These are phyloP conservation scores for Fusarium pseudograminearum DNA, from an alignment of 2,329 filamentous ascomycete genomes.

Conservation along the genomic window DNA sequence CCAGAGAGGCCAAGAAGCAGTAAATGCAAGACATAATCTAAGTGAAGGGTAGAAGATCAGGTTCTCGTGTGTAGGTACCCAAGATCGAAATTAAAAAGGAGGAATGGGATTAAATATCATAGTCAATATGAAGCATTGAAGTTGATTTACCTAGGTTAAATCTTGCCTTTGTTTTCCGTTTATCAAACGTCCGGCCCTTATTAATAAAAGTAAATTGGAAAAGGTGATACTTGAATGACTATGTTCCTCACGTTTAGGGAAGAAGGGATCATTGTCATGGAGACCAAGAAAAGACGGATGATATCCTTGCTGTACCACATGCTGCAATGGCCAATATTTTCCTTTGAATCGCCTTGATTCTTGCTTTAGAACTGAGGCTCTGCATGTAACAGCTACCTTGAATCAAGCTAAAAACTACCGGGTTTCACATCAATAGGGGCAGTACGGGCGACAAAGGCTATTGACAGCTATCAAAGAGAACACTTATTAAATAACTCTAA, in stretches of 20 bases:
- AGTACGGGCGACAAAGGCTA: neutral
- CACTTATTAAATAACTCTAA: neutral
- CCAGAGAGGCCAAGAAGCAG: slow-evolving; percentile 81
- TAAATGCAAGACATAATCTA: slow-evolving; percentile 45
- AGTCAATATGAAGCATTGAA: neutral
- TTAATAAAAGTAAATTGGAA: neutral
- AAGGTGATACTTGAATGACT: neutral
- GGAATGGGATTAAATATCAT: neutral
- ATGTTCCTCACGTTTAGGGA: neutral
- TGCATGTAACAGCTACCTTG: neutral
- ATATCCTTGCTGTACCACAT: neutral
- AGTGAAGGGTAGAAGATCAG: neutral
- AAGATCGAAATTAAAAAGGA: slow-evolving; percentile 4
- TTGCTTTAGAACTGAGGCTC: neutral
- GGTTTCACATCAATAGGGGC: neutral
- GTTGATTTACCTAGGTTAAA: neutral
- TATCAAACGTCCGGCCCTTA: neutral
- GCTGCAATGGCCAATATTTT: neutral
- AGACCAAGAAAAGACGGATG: neutral
- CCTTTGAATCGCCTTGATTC: too few species aligned
- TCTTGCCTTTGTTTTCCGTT: neutral
- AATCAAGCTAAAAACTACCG: neutral
- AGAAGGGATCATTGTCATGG: neutral
- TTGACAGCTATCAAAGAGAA: too few species aligned
- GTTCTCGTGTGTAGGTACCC: neutral